phyloP scores from a whole-genome alignment of 1,139 yeast genomes.

The Scheffersomyces stambukii region DNA sequence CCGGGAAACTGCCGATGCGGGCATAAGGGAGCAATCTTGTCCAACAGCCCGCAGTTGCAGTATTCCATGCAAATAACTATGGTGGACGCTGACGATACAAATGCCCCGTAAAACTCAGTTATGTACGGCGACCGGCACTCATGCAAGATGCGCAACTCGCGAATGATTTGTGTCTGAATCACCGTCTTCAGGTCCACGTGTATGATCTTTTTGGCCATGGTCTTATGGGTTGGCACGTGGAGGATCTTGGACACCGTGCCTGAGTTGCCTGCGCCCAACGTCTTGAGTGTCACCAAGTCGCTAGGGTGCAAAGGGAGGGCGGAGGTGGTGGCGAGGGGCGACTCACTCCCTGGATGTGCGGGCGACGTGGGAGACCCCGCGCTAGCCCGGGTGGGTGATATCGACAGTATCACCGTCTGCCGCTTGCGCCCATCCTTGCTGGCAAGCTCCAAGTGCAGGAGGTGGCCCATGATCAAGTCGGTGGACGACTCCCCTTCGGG shows the following conservation, averaged over 20 bases:
- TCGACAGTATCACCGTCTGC: constrained; percentile 43
- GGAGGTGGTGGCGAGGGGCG: constrained; percentile 31
- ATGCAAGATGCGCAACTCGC: constrained; percentile 87
- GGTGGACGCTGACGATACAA: constrained; percentile 56
- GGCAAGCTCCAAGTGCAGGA: constrained; percentile 25
- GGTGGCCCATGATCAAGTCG: constrained; percentile 25
- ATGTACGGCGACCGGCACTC: constrained; percentile 84
- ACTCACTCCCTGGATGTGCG: constrained; percentile 7
- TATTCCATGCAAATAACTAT: constrained; percentile 93
- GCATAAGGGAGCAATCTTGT: constrained; percentile 63
- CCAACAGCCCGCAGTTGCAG: constrained; percentile 92
- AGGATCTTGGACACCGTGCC: constrained; percentile 88
- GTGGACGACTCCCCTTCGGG: constrained; percentile 24
- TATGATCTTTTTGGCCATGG: constrained; percentile 88
- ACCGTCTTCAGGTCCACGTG: constrained; percentile 80
- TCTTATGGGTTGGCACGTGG: constrained; percentile 82
- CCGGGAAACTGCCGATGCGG: constrained; percentile 48
- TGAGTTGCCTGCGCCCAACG: constrained; percentile 88
- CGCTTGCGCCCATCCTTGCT: constrained; percentile 20
- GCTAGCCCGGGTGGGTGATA: constrained; percentile 40
- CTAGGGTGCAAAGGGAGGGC: constrained; percentile 50
- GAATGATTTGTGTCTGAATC: constrained; percentile 78
- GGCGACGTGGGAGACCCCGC: constrained; percentile 22
- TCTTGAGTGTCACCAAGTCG: constrained; percentile 71
- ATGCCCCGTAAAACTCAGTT: constrained; percentile 88